Conservation (phyloP, 179 eudicot species). For the Gypsophila paniculata region DNA sequence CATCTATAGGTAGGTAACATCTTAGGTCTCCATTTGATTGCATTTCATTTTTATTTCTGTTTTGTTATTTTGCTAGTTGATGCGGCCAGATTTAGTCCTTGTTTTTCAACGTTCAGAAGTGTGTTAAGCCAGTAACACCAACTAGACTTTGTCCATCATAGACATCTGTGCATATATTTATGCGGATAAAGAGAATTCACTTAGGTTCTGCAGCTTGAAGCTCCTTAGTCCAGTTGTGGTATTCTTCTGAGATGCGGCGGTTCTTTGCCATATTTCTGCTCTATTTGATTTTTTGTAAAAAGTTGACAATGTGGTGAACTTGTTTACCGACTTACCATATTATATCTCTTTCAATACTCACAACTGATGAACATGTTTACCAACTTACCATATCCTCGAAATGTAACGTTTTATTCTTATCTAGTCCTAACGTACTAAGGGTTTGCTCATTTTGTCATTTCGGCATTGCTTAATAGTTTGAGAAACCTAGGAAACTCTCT, state of each 20-base stretch:
- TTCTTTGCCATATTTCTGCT: background rate
- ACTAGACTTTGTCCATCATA: background rate
- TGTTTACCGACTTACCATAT: too few species aligned
- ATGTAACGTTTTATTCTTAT: background rate
- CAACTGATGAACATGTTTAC: too few species aligned
- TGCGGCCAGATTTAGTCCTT: background rate
- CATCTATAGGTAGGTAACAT: slow-evolving; percentile 59
- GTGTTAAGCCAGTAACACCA: background rate
- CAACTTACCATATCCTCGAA: background rate
- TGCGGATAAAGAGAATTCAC: background rate
- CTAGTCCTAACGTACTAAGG: background rate
- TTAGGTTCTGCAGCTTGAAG: background rate
- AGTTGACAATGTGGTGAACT: too few species aligned
- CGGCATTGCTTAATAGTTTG: background rate
- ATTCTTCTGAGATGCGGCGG: too few species aligned
- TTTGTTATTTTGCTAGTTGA: background rate
- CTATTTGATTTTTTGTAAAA: too few species aligned
- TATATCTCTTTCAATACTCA: too few species aligned
- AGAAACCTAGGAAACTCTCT: background rate
- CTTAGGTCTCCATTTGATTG: slow-evolving; percentile 7
- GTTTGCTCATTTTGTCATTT: background rate
- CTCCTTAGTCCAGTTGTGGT: too few species aligned
- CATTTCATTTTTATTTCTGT: background rate
- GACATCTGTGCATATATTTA: slow-evolving; percentile 5
- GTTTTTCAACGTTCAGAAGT: background rate